These are phyloP conservation scores for Lactifluus volemus DNA, from an alignment of 768 basidiomycete species.

Conservation along the genomic window DNA sequence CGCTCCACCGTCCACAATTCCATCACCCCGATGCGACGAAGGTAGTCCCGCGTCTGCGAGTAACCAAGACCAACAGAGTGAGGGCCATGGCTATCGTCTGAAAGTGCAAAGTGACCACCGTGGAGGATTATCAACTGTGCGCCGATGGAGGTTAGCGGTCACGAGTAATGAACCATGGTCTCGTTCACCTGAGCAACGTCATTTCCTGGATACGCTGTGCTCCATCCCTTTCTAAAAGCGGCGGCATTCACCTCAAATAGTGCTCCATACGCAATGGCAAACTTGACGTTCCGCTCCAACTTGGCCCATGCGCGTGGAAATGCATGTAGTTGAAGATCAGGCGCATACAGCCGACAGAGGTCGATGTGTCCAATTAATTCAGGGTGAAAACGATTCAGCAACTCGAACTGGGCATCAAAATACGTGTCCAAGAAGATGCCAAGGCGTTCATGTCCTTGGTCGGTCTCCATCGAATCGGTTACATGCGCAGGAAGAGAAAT, in stretches of 20 bases:
- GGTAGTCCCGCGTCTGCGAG: slow-evolving; percentile 51
- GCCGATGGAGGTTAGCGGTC: background rate
- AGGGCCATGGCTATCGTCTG: slow-evolving; percentile 94
- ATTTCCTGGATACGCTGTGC: slow-evolving; percentile 67
- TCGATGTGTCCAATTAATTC: slow-evolving; percentile 93
- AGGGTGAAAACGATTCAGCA: slow-evolving; percentile 66
- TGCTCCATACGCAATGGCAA: slow-evolving; percentile 73
- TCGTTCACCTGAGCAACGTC: slow-evolving; percentile 65
- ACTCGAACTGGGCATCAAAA: slow-evolving; percentile 75
- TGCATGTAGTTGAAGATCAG: slow-evolving; percentile 45
- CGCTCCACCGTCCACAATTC: slow-evolving; percentile 57
- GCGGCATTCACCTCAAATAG: slow-evolving; percentile 92
- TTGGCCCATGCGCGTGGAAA: slow-evolving; percentile 54
- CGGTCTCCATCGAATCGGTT: slow-evolving; percentile 24
- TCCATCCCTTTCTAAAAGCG: slow-evolving; percentile 89
- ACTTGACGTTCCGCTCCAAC: slow-evolving; percentile 66
- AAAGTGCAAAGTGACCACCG: slow-evolving; percentile 73
- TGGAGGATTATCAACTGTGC: slow-evolving; percentile 57
- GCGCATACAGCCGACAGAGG: slow-evolving; percentile 80
- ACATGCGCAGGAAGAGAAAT: slow-evolving; percentile 24
- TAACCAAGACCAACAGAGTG: slow-evolving; percentile 87
- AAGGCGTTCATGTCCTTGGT: slow-evolving; percentile 27
- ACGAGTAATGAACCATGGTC: slow-evolving; percentile 15
- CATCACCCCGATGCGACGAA: slow-evolving; percentile 46
- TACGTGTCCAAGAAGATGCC: slow-evolving; percentile 54